Evolutionary conservation across 257 asterid species (phyloP), one percentile per base, ranked within the genome.

Genomic region (Fraxinus americana): DNA sequence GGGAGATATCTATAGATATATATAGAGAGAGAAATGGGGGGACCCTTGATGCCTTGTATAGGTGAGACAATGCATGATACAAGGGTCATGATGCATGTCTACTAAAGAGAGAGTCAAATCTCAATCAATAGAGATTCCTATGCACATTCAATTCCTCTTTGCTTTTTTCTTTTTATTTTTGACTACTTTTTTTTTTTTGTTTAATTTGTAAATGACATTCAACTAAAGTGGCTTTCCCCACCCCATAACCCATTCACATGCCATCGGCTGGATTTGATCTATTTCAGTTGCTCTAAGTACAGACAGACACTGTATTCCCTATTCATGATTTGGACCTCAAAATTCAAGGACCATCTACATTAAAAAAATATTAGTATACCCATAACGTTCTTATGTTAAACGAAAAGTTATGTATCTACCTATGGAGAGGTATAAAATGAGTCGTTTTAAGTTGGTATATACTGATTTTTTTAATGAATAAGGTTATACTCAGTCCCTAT

Each of bases 11-110:
- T 39, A 38, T 38, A 38, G 10, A 38, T 38, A 38, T 5, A 41
- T 10, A 52, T 3, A 19, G 23, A 19, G 65, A 27, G 45, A 50
- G 29, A 71, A 71, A 19, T 14, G 48, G 75, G 67, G 82, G 90
- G 87, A 32, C 88, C 90, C 81, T 38, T 52, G 72, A 68, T 87
- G 90, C 76, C 81, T 67, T 70, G 75, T 77, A 81, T 79, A 85
- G 81, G 84, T 78, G 93, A 85, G 96, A 94, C 97, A 94, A 50
- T 92, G 91, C 97, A 92, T 92, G 92, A 88, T 87, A 84, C 86
- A 86, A 90, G 63, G 82, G 92, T 82, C 90, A 93, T 93, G 92
- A 93, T 93, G 91, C 91, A 89, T 92, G 97, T 90, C 95, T 83
- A 85, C 80, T 85, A 92, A 90, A 92, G 95, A 80, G 87, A 87